Evolutionary conservation across 2,329 filamentous ascomycete species (phyloP).

Genomic region (Monosporascus cannonballus): DNA sequence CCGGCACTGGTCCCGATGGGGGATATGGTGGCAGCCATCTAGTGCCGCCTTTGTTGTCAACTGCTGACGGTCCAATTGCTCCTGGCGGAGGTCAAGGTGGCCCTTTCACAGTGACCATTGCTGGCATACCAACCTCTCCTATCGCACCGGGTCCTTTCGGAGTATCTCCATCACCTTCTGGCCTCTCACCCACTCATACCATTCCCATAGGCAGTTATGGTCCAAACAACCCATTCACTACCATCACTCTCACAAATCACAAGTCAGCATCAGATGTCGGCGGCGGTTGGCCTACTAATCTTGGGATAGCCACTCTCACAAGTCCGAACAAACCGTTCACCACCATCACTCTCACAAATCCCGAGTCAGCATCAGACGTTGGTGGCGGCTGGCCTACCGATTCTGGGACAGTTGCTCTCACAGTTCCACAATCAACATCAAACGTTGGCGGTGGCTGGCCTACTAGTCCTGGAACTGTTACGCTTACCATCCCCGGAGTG

Average conservation of each 20-base stretch:
- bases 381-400: too few species aligned
- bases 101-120: not conserved
- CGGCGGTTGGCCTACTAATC: too few species aligned
- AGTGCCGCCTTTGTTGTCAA: not conserved
- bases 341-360: too few species aligned
- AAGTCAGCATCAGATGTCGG: too few species aligned
- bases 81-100: slow-evolving; percentile 8
- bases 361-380: too few species aligned
- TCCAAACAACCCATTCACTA: slow-evolving; percentile 13
- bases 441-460: too few species aligned
- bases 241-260: slow-evolving; percentile 10
- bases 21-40: not conserved
- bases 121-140: slow-evolving; percentile 6
- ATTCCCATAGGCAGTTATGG: slow-evolving; percentile 9
- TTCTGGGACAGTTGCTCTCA: too few species aligned
- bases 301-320: too few species aligned
- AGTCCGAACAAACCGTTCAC: too few species aligned
- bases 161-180: slow-evolving; percentile 10
- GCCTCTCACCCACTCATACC: slow-evolving; percentile 10
- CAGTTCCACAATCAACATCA: too few species aligned
- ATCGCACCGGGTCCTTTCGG: slow-evolving; percentile 7
- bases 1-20: not conserved
- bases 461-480: too few species aligned
- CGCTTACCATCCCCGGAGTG: too few species aligned
- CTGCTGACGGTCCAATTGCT: slow-evolving; percentile 4